Base-by-base conservation (phyloP, 2,329 filamentous ascomycete genomes). In the Aspergillus flavus region DNA sequence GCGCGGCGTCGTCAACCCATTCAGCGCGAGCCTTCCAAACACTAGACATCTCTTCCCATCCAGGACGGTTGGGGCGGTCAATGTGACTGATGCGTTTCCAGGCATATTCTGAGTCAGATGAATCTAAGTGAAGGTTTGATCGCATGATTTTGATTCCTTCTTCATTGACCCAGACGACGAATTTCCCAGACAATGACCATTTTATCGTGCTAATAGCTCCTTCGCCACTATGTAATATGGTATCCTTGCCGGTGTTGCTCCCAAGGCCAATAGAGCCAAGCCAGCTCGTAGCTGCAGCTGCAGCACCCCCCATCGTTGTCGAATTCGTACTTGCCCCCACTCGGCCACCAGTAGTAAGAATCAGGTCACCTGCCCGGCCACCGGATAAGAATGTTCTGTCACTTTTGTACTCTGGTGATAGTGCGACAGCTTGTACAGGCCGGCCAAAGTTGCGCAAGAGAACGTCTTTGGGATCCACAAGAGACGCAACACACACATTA, bases 101-200 rank as follows among this genome's bases (percentile, higher is more conserved):
- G 2, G 94, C 92, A 68, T 91, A 89, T 19, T 97, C 94, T 1
- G 85, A 81, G 72, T 96, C 91, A 14, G 85, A 85, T 66, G 83
- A 88, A 6, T 96, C 92, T 6, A 97, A 84, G 69, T 94, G 88
- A 23, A 96, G 75, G 74, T 95, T 92, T 5, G 93, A 93, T 43
- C 95, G 88, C 94, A 98, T 98, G 64, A 99, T 95, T 76, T 97
- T 97, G 75, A 98, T 96, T 4, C 95, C 95, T 72, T 96, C 91
- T 78, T 99, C 95, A 72, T 98, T 99, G 46, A 96, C 85, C 95
- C 95, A 99, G 0, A 89, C 92, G 1, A 97, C 91, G 73, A 94
- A 98, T 79, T 91, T 95, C 0, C 95, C 94, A 0, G 93, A 94
- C 46, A 94, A 76, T 0, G 94, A 98, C 93, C 94, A 99, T 76